Evolutionary conservation across 2,329 filamentous ascomycete species (phyloP).

Genomic region (Plenodomus tracheiphilus): DNA sequence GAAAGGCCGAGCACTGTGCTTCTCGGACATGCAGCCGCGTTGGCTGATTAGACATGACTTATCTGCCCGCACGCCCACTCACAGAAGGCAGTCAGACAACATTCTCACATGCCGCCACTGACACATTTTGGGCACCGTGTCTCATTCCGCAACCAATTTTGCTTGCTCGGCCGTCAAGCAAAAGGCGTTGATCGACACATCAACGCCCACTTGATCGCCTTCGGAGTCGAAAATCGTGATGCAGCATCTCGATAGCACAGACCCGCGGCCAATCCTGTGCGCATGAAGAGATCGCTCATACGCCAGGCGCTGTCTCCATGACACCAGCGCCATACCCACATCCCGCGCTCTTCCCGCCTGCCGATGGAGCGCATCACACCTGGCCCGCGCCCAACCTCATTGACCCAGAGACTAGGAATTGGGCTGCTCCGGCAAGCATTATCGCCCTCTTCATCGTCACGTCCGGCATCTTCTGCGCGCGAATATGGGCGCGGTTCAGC

Average conservation of each 20-base stretch:
- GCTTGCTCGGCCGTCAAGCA: not conserved
- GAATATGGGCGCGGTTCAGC: conserved; percentile 16
- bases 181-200: not conserved
- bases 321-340: conserved; percentile 1
- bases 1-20: not conserved
- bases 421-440: conserved; percentile 8
- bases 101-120: not conserved
- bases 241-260: not conserved
- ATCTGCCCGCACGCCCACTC: not conserved
- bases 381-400: conserved; percentile 13
- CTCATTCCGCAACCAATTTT: not conserved
- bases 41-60: not conserved
- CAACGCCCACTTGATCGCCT: not conserved
- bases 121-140: not conserved
- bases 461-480: conserved; percentile 11
- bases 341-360: conserved; percentile 11
- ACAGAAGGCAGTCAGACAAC: not conserved
- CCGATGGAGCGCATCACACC: conserved; percentile 6
- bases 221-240: no score
- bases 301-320: not conserved
- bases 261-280: no score
- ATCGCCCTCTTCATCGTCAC: conserved; percentile 15
- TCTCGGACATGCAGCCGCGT: not conserved
- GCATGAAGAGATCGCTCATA: not conserved
- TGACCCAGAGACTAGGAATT: conserved; percentile 8